Evolutionary conservation across 2,329 filamentous ascomycete species (phyloP).

Genomic region (Lachnellula cervina): DNA sequence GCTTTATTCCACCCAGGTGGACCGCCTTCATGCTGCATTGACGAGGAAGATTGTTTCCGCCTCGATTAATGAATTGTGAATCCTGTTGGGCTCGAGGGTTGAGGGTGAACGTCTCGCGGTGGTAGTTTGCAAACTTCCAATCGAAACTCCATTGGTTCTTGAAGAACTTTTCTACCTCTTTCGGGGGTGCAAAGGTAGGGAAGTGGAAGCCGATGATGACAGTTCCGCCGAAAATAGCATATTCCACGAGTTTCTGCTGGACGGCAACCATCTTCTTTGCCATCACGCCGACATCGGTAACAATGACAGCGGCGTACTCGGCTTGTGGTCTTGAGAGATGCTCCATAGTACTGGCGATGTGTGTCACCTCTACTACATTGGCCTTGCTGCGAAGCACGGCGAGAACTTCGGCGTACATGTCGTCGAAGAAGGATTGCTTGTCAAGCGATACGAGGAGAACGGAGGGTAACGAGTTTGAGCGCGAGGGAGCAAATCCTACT

Average conservation of each 20-base stretch:
- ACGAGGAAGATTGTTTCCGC: not conserved
- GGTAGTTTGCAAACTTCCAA: not conserved
- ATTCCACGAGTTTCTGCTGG: not conserved
- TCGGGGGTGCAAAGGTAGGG: not conserved
- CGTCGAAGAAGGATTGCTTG: not conserved
- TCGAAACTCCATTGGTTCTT: not conserved
- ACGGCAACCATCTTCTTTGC: not conserved
- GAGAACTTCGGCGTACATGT: not conserved
- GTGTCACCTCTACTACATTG: not conserved
- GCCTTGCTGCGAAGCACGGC: not conserved
- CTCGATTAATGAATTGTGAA: not conserved
- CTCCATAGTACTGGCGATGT: not conserved
- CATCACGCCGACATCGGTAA: not conserved
- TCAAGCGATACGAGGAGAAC: not conserved
- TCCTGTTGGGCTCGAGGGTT: not conserved
- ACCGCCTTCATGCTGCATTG: not conserved
- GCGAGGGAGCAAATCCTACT: not conserved
- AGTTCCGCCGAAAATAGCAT: not conserved
- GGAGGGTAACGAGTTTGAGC: not conserved
- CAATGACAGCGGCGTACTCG: not conserved
- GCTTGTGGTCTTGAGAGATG: not conserved
- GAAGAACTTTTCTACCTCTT: not conserved
- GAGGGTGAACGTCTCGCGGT: not conserved
- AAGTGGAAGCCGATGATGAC: slow-evolving; percentile 1
- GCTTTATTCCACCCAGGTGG: not conserved